Evolutionary conservation across 306 rosid genomes (phyloP), one percentile per base, ranked within the genome.

Genomic region (Dalbergia cultrata): DNA sequence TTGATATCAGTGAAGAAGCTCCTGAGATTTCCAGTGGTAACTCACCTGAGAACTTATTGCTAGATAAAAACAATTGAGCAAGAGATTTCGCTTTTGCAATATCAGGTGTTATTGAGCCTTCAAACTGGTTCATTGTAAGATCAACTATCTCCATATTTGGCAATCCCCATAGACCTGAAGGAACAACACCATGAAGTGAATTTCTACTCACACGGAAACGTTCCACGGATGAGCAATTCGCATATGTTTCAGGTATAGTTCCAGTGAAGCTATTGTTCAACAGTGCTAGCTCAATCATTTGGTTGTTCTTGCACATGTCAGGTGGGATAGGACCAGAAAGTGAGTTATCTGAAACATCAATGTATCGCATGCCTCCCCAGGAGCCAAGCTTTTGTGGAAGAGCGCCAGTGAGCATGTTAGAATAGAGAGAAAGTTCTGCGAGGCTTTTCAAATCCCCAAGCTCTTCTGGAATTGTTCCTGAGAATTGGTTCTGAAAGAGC

Each of bases 361-460:
- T 80, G 89, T n/a, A 91, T 1, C 21, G 0, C 81, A 94, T 70
- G 33, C 88, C 92, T 5, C 1, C 18, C 77, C 73, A 82, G 3
- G 97, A 91, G 59, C 98, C 97, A 50, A 94, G 87, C 76, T 81
- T 89, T 54, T 88, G 94, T 34, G 97, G 97, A 45, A 94, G 93
- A 74, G 47, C 13, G 4, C 98, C 97, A 7, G 86, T 86, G 74
- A 94, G 79, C 4, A 79, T 87, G 88, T 94, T 94, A 5, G 7
- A 12, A 70, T 91, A 92, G 47, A 94, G 88, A 6, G 98, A 91
- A 10, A 94, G 67, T 5, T 72, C 34, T 18, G 16, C 11, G 16
- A 94, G 94, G 50, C 35, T 58, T 75, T 67, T 83, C 3, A 90
- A 53, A 82, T 91, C 94, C 31, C 90, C 98, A 57, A 94, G 41